Conservation (phyloP, 352 stramenopile genomes). For the Phytophthora hibernalis region DNA sequence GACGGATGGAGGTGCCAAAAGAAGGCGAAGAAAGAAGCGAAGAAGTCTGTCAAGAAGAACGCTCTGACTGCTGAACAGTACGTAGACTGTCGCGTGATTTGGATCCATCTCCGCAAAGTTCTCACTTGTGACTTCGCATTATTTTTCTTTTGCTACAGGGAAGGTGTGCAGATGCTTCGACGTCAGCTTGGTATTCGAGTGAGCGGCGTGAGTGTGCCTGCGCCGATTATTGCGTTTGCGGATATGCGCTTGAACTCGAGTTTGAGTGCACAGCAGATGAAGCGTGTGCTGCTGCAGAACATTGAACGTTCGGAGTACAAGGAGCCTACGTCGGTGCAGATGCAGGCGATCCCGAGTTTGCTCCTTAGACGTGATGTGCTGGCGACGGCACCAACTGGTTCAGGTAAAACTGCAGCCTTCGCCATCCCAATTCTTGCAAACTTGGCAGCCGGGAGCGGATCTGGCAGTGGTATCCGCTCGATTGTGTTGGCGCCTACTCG, state of each 20-base stretch:
- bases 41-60: conserved; percentile 40
- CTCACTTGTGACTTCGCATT: conserved; percentile 14
- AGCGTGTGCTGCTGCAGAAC: conserved; percentile 74
- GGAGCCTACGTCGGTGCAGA: conserved; percentile 99
- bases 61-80: conserved; percentile 33
- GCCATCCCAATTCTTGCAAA: conserved; percentile 94
- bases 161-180: conserved; percentile 69
- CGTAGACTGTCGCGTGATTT: not conserved
- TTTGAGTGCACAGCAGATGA: conserved; percentile 67
- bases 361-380: conserved; percentile 94
- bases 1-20: conserved; percentile 15
- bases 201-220: conserved; percentile 63
- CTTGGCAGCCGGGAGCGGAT: conserved; percentile 44
- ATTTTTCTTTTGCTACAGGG: conserved; percentile 30
- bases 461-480: conserved; percentile 81
- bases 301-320: conserved; percentile 95
- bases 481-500: conserved; percentile 97
- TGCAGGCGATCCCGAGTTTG: conserved; percentile 95
- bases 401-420: conserved; percentile 98
- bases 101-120: not conserved
- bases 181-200: conserved; percentile 86
- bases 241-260: conserved; percentile 64
- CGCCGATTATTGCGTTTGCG: conserved; percentile 79
- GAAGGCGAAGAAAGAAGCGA: conserved; percentile 35
- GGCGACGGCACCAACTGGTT: conserved; percentile 96